Evolutionary conservation across 2,329 filamentous ascomycete species (phyloP).

Genomic region (Penicillium sp.): DNA sequence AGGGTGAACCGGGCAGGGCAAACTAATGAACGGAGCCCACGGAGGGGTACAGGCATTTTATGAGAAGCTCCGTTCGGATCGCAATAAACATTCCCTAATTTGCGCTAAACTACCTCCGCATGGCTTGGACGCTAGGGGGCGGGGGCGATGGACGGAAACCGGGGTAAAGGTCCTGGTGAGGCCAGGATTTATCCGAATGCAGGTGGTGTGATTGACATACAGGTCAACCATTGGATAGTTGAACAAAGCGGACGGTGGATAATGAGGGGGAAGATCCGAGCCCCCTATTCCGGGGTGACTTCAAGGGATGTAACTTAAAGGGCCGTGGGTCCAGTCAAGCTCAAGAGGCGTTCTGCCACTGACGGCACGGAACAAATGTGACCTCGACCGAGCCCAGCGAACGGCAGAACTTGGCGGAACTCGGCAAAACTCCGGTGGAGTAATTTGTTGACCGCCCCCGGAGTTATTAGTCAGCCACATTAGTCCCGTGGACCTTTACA

Average conservation of each 20-base stretch:
- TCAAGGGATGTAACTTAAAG: slow-evolving; percentile 1
- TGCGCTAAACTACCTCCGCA: slow-evolving; percentile 21
- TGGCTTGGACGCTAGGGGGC: slow-evolving; percentile 27
- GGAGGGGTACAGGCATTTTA: slow-evolving; percentile 28
- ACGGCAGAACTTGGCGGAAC: slow-evolving; percentile 11
- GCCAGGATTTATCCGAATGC: slow-evolving; percentile 25
- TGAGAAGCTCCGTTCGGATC: slow-evolving; percentile 16
- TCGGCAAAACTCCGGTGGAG: slow-evolving; percentile 34
- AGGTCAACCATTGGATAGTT: slow-evolving; percentile 13
- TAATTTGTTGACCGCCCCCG: not conserved
- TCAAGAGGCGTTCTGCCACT: slow-evolving; percentile 21
- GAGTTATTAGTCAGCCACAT: not conserved
- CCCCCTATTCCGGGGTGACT: slow-evolving; percentile 4
- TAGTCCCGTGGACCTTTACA: not conserved
- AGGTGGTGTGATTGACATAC: slow-evolving; percentile 16
- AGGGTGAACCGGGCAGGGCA: slow-evolving; percentile 31
- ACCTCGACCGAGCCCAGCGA: not conserved
- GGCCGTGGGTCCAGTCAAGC: slow-evolving; percentile 19
- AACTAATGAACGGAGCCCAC: slow-evolving; percentile 29
- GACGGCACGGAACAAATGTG: slow-evolving; percentile 15
- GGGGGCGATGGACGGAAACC: slow-evolving; percentile 17
- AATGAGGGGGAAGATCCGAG: slow-evolving; percentile 22
- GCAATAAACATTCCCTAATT: slow-evolving; percentile 19
- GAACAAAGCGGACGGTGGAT: slow-evolving; percentile 4
- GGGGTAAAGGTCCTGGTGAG: slow-evolving; percentile 20